Conservation (phyloP, 2,329 filamentous ascomycete genomes). For the Verticillium isaacii region DNA sequence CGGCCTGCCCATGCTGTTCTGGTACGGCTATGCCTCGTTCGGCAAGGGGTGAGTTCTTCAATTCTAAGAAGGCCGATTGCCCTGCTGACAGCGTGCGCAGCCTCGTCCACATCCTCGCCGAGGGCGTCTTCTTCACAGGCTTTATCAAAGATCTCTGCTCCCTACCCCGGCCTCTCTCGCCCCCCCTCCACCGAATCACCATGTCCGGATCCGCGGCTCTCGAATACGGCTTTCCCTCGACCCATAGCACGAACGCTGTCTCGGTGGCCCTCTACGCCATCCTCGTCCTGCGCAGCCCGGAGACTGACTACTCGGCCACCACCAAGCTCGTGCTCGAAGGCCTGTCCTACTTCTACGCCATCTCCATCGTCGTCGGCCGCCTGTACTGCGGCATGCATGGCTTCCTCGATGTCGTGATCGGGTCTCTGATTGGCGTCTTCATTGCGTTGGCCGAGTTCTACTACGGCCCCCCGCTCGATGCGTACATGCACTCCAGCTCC, state of each 20-base stretch:
- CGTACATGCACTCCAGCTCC: slow-evolving; percentile 62
- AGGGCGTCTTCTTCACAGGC: slow-evolving; percentile 81
- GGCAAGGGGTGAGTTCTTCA: slow-evolving; percentile 72
- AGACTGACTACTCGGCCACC: slow-evolving; percentile 55
- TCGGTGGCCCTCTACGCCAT: slow-evolving; percentile 86
- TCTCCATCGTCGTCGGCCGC: slow-evolving; percentile 84
- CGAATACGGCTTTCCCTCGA: slow-evolving; percentile 96
- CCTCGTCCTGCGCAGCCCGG: slow-evolving; percentile 61
- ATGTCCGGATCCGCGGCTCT: slow-evolving; percentile 95
- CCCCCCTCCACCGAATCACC: slow-evolving; percentile 87
- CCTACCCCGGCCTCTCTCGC: slow-evolving; percentile 84
- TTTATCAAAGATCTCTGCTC: slow-evolving; percentile 94
- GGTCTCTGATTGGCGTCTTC: slow-evolving; percentile 68
- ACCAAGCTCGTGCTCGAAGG: slow-evolving; percentile 60
- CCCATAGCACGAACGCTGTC: slow-evolving; percentile 93
- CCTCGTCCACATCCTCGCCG: slow-evolving; percentile 70
- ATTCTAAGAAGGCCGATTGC: neutral
- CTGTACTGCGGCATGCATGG: slow-evolving; percentile 99
- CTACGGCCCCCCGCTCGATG: slow-evolving; percentile 59
- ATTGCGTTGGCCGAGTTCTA: slow-evolving; percentile 57
- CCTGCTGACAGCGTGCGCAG: slow-evolving; percentile 27
- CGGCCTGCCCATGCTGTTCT: slow-evolving; percentile 89
- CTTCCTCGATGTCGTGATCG: slow-evolving; percentile 83
- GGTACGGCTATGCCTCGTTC: slow-evolving; percentile 83
- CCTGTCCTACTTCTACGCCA: slow-evolving; percentile 76